Base-by-base conservation (phyloP, 305 asterid species). In the Fraxinus xanthoxyloides region DNA sequence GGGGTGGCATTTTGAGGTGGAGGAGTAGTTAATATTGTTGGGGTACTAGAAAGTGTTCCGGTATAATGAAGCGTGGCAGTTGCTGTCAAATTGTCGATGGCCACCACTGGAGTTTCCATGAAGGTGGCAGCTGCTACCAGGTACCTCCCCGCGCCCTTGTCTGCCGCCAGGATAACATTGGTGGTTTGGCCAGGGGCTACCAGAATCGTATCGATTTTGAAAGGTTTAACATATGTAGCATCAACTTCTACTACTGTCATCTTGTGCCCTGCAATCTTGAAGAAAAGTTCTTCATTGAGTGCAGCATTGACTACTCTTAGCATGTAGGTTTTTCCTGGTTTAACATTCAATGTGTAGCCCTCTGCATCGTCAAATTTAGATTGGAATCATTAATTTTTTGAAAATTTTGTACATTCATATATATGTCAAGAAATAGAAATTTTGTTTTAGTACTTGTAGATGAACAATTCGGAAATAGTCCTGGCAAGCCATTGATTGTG, bases 151-250 rank as follows among this genome's bases (percentile, higher is more conserved):
- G 74, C 67, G 67, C 83, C 78, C 77, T 84, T 85, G 35, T 83
- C 81, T 13, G 94, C 90, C 3, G 88, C 35, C 23, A 90, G 80
- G 48, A 90, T 19, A 7, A 88, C 90, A 76, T 81, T 85, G 59
- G 94, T 89, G 84, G 94, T 90, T 43, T 89, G 94, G 13, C 94
- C 94, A 0, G 94, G 94, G 17, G 92, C 86, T 54, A 90, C 78
- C 3, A 90, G 76, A 67, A 90, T 65, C 0, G 90, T 87, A 83
- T 89, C 92, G 2, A 84, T 89, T 77, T 85, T 85, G 90, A 90
- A 90, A 82, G 94, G 94, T 40, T 90, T 90, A 0, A 89, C 91
- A 75, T 90, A 90, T 13, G 88, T 38, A 72, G 94, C 92, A 81
- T 90, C 94, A 10, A 90, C 94, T 80, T 90, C 94, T 1, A 90